Percentiles rank a stretch among this genome's conserved stretches.
Conservation (phyloP, 2,329 filamentous ascomycete species). For the Nemania diffusa region DNA sequence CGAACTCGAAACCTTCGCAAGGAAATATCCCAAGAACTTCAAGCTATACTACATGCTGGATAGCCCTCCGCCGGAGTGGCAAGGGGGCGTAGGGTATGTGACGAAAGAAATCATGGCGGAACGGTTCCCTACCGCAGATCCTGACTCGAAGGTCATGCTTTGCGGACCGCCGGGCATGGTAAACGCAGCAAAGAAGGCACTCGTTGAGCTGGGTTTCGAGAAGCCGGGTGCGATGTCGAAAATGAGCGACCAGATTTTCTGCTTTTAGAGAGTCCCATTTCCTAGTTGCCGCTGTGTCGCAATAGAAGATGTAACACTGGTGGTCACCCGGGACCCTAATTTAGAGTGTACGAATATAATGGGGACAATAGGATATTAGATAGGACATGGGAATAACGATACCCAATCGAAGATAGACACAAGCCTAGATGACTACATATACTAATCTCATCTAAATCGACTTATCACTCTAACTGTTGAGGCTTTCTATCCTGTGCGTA, state of each 20-base stretch:
- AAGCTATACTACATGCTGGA: slow-evolving; percentile 67
- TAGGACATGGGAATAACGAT: background rate
- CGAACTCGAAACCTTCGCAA: slow-evolving; percentile 65
- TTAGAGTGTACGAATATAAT: slow-evolving; percentile 17
- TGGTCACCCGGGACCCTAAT: background rate
- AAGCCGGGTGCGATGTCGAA: slow-evolving; percentile 61
- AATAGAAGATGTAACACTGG: background rate
- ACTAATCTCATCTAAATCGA: background rate
- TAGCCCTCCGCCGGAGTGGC: slow-evolving; percentile 57
- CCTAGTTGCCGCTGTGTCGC: background rate
- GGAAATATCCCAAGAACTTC: slow-evolving; percentile 63
- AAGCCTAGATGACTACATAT: background rate
- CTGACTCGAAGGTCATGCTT: slow-evolving; percentile 64
- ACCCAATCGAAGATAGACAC: background rate
- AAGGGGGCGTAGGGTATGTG: slow-evolving; percentile 60
- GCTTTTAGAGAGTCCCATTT: slow-evolving; percentile 33
- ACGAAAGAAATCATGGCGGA: slow-evolving; percentile 62
- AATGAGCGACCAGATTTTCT: slow-evolving; percentile 65
- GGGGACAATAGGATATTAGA: slow-evolving; percentile 3
- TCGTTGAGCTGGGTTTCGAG: slow-evolving; percentile 62
- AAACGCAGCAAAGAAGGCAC: slow-evolving; percentile 63
- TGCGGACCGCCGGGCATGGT: slow-evolving; percentile 72
- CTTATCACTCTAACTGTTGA: background rate
- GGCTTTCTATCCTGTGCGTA: background rate
- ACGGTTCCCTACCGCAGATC: slow-evolving; percentile 57